Conservation (phyloP, 2,329 filamentous ascomycete genomes). For the Fusarium avenaceum region DNA sequence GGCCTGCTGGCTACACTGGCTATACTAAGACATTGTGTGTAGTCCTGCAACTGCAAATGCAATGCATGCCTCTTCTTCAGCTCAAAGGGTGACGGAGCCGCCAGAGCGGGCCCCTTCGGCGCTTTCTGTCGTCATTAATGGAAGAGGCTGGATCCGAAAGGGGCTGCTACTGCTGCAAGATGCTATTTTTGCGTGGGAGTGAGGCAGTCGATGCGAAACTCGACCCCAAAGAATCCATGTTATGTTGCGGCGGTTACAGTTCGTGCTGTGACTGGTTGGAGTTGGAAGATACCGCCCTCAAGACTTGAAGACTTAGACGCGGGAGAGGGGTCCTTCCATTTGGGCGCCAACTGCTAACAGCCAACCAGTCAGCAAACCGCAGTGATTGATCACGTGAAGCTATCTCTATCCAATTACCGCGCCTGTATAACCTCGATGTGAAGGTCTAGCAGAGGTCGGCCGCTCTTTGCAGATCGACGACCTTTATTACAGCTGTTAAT, state of each 20-base stretch:
- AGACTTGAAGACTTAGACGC: slow-evolving; percentile 23
- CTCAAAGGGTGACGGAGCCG: slow-evolving; percentile 30
- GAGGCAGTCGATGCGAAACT: slow-evolving; percentile 30
- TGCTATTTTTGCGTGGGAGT: slow-evolving; percentile 34
- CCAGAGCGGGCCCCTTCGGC: slow-evolving; percentile 32
- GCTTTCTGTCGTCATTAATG: slow-evolving; percentile 35
- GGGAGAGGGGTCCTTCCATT: slow-evolving; percentile 15
- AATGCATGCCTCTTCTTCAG: slow-evolving; percentile 40
- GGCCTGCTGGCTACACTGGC: slow-evolving; percentile 34
- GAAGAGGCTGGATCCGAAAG: slow-evolving; percentile 19
- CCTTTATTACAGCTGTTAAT: slow-evolving; percentile 17
- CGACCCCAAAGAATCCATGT: slow-evolving; percentile 32
- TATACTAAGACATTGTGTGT: slow-evolving; percentile 17
- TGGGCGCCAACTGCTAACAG: slow-evolving; percentile 30
- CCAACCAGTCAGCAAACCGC: slow-evolving; percentile 36
- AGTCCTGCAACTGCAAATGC: slow-evolving; percentile 32
- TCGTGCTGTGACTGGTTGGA: slow-evolving; percentile 44
- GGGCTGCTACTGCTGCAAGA: slow-evolving; percentile 31
- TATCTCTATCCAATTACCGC: slow-evolving; percentile 26
- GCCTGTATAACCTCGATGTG: slow-evolving; percentile 33
- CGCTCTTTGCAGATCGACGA: slow-evolving; percentile 28
- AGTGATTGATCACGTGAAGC: slow-evolving; percentile 25
- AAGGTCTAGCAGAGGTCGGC: slow-evolving; percentile 15
- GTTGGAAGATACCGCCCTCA: slow-evolving; percentile 32
- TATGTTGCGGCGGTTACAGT: slow-evolving; percentile 44